Base-by-base conservation (phyloP, 805 yeast genomes). In the Osmozyma mogii region DNA sequence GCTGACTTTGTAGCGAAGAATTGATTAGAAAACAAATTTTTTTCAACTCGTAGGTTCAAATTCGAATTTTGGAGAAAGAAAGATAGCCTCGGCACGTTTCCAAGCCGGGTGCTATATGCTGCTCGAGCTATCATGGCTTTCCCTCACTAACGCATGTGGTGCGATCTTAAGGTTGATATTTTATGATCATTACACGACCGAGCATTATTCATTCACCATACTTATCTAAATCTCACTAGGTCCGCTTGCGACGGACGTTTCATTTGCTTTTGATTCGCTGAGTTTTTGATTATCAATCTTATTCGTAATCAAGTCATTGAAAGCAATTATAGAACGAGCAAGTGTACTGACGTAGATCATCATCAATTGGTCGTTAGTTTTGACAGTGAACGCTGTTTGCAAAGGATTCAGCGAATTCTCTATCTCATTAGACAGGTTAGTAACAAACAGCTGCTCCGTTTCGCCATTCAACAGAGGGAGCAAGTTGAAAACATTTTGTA, bases 281-380 rank as follows among this genome's bases (percentile, higher is more conserved):
- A 52, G 35, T 44, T 43, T 45, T 34, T 51, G 79, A 55, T 87
- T 87, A 44, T 83, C 84, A 42, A 92, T 78, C 61, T 92, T 92
- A 62, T 94, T 94, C 48, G 92, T 97, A 51, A 92, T 92, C 56
- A 92, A 71, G 54, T 92, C 94, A 58, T 92, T 95, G 71, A 92
- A 89, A 8, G 97, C 94, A 50, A 92, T 82, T 47, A 94, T 88
- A 5, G 97, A 83, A 51, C 97, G 74, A 15, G 92, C 95, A 47
- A 92, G 65, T 29, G 89, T 79, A 47, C 92, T 75, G 41, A 92
- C 76, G 54, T 94, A 94, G 15, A 92, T 75, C 50, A 85, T 72
- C 98, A 94, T 89, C 45, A 94, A 67, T 56, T 92, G 95, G 52
- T 92, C 99, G 51, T 92, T 94, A 3, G 98, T 85, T 60, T 89